Evolutionary conservation across 1,139 yeast genomes (phyloP), one percentile per base, ranked within the genome.

Genomic region (Magnusiomyces paraingens): DNA sequence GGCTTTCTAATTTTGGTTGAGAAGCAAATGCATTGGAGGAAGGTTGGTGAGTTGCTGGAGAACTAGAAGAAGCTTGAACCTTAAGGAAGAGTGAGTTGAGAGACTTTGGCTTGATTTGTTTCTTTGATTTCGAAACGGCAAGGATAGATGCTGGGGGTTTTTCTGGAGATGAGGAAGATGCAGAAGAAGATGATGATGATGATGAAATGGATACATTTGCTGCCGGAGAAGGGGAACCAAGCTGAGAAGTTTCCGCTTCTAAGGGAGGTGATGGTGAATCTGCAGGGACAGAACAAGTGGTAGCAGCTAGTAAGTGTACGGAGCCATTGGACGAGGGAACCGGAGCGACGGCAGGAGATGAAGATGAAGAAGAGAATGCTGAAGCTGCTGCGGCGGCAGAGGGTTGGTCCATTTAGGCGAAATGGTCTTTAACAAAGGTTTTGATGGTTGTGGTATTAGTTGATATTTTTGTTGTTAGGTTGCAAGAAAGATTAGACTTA

Each of bases 91-190:
- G 60, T 39, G 66, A 61, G 58, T 70, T 71, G 41, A 71, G 63
- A 18, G 69, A 67, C 59, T 70, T 73, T 10, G 73, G 64, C 59
- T 70, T 71, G 65, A 70, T 72, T 44, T 67, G 58, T 58, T 68
- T 68, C 50, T 63, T 66, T 12, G 59, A 58, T 26, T 50, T 41
- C 45, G 22, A 39, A 15, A 35, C 35, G 51, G n/a, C 40, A 21
- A n/a, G 11, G 21, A 8, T 38, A 2, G 43, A 36, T 22, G 50
- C 20, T 26, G 40, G 40, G 4, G 40, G 17, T 36, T 12, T 14
- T 36, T 36, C 17, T 36, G 40, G 17, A 36, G 40, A n/a, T 14
- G 40, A 14, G 4, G 40, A 36, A 11, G 40, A 36, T 12, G 40
- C 40, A 36, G 40, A 5, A 3, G 40, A 36, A 36, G 36, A 10